Base-by-base conservation (phyloP, 2,329 filamentous ascomycete species). In the Beauveria caledonica region DNA sequence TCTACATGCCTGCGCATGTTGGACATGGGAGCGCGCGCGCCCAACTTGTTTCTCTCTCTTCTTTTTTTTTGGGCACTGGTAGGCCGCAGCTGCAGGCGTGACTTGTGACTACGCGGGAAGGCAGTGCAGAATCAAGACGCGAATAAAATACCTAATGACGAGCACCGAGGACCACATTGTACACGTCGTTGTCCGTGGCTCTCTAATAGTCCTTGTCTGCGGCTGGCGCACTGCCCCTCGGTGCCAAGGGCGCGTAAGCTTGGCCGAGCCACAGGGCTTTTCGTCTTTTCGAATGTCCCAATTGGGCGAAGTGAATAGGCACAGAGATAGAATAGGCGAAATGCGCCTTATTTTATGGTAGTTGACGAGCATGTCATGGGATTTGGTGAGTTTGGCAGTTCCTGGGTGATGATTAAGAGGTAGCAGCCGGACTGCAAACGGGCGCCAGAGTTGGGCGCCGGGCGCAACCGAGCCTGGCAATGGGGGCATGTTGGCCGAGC, bases 171-270 rank as follows among this genome's bases (percentile, higher is more conserved):
- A 27, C 36, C 36, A 42, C 51, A 36, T 33, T 51, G 21, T 17
- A 45, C 52, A 19, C 39, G 39, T 55, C 33, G 50, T 55, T 36
- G 50, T 53, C 52, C 10, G 10, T 21, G 44, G 19, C 39, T 39
- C 29, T 39, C n/a, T 17, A 33, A 27, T 33, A 33, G 48, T 33
- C 48, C 2, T 52, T 52, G 23, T 21, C 39, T 45, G 39, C 52
- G 25, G 23, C 40, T 25, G 23, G 39, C 39, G 52, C 52, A 55
- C 52, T 55, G 52, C 52, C 52, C 52, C 52, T 33, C 11, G 5
- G 17, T 55, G 52, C 52, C 52, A 55, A 55, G 52, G 39, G 52
- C 52, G 52, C 23, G 39, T 45, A 55, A 11, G 40, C 40, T 29
- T 13, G 40, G 52, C 52, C 25, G 39, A 45, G 52, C 52, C 39